Percentiles rank a stretch among this genome's conserved stretches.
phyloP scores from a whole-genome alignment of 176 grass and related monocot species.

The Themeda triandra region DNA sequence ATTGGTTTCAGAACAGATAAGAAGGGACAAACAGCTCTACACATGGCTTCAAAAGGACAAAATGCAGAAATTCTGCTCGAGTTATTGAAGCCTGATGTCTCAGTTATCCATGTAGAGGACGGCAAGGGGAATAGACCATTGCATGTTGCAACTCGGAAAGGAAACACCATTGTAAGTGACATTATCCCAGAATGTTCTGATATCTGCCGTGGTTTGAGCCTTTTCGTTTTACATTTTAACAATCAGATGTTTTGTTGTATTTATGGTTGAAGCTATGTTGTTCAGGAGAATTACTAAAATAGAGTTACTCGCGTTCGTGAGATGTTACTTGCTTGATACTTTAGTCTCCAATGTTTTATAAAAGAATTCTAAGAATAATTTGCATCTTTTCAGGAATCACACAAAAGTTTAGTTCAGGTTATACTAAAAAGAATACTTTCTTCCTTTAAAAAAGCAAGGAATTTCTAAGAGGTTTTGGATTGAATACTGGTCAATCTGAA shows the following conservation, averaged over 20 bases:
- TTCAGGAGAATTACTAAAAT: background rate
- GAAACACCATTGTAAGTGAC: constrained; percentile 65
- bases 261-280: constrained; percentile 12
- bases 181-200: constrained; percentile 26
- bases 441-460: constrained; percentile 7
- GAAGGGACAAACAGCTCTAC: constrained; percentile 90
- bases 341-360: background rate
- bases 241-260: background rate
- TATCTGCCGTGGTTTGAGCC: background rate
- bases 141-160: constrained; percentile 91
- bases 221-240: background rate
- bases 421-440: background rate
- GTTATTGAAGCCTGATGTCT: constrained; percentile 69
- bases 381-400: background rate
- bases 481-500: background rate
- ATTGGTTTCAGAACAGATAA: constrained; percentile 89
- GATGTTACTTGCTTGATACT: constrained; percentile 3
- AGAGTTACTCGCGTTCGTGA: constrained; percentile 8
- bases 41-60: constrained; percentile 96
- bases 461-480: background rate
- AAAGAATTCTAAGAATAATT: background rate
- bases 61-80: constrained; percentile 76
- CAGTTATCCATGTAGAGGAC: constrained; percentile 77
- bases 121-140: constrained; percentile 82
- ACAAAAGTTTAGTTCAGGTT: background rate